Evolutionary conservation across 164 flowering plant genomes (phyloP).

Genomic region (Litsea cubeba): DNA sequence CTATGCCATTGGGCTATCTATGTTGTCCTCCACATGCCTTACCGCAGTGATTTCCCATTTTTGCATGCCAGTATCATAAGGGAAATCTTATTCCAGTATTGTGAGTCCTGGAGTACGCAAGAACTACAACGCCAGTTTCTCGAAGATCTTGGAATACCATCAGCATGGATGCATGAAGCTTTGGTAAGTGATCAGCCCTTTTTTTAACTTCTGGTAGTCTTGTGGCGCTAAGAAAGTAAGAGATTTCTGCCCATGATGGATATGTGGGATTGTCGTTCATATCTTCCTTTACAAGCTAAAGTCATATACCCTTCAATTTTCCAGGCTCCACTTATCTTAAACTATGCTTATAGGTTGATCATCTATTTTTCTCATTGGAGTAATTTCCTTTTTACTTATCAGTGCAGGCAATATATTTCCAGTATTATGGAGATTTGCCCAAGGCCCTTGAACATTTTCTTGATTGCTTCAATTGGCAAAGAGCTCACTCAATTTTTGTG

Average conservation of each 20-base stretch:
- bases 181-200: constrained; percentile 45
- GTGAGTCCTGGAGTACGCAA: constrained; percentile 81
- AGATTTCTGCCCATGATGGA: not conserved
- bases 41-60: constrained; percentile 64
- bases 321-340: not conserved
- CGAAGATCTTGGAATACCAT: constrained; percentile 78
- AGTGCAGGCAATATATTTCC: constrained; percentile 77
- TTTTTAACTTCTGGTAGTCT: not conserved
- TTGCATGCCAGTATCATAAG: constrained; percentile 67
- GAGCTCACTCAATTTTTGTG: constrained; percentile 79
- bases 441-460: constrained; percentile 80
- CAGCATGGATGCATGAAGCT: constrained; percentile 89
- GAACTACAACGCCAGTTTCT: constrained; percentile 72
- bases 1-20: constrained; percentile 98
- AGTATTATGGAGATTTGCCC: constrained; percentile 53
- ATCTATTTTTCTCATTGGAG: not conserved
- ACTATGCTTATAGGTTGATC: not conserved
- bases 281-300: not conserved
- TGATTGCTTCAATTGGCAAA: constrained; percentile 77
- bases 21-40: constrained; percentile 90
- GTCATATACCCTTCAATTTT: not conserved
- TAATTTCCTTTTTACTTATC: constrained; percentile 5
- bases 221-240: not conserved
- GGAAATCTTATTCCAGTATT: constrained; percentile 91
- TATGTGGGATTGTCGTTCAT: not conserved